Evolutionary conservation across 1,284 basidiomycete genomes (phyloP), one percentile per base, ranked within the genome.

Genomic region (Moniliella sp.): DNA sequence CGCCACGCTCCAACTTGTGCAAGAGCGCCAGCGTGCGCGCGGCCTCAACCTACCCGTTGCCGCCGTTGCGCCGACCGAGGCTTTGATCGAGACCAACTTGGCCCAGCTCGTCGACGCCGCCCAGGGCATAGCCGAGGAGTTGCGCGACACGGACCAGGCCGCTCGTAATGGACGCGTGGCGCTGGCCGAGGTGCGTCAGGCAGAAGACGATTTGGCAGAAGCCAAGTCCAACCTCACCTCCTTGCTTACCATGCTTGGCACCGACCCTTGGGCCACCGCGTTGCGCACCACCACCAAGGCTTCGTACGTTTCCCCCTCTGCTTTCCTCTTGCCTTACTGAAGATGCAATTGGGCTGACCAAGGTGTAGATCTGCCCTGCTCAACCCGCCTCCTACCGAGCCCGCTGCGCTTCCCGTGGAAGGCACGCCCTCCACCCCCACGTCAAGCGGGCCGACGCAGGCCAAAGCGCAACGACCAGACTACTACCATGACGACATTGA

Each of bases 21-120:
- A 32, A 15, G 31, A 32, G 13, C 21, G 31, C 10, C 25, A 15
- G 13, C 31, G 31, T 3, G n/a, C 31, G 9, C 19, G 25, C 31
- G 18, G 21, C 23, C 31, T 32, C 11, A n/a, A 10, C 10, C 3
- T 21, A 25, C 18, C 21, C 3, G n/a, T n/a, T n/a, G n/a, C n/a
- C n/a, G 31, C 31, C 7, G 16, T 25, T 11, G 15, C 31, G 10
- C 26, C 31, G 12, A 15, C 31, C 5, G 26, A 32, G 11, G 15
- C 16, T 13, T 15, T 14, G 11, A 32, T 32, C 13, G 18, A 32
- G 15, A 18, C 16, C 5, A 32, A 32, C 25, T 15, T 32, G 13
- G 26, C 25, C 19, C 11, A 21, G 15, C 31, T 32, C 21, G 25
- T 25, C 21, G 26, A 26, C 15, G 25, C 23, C 10, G 15, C 23